A percentile compares a stretch with the other conserved stretches of the same genome.
These are phyloP conservation scores for Hyphopichia burtonii DNA, from an alignment of 1,139 yeast species.

Conservation along the genomic window DNA sequence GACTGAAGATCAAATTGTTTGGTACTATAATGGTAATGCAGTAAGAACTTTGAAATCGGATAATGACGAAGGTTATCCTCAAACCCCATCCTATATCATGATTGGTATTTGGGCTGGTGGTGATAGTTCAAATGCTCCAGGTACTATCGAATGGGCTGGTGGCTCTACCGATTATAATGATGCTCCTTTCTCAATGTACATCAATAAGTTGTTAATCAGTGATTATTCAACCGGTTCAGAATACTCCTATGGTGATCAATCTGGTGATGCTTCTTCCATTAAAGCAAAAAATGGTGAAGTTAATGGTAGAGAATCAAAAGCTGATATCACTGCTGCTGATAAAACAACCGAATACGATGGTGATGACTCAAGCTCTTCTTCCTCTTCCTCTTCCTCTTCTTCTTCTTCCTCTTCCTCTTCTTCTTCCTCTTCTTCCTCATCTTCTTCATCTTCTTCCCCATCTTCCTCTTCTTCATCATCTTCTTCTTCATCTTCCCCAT, in stretches of 20 bases:
- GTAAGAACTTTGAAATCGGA: constrained; percentile 39
- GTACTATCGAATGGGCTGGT: constrained; percentile 50
- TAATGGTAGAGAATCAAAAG: constrained; percentile 53
- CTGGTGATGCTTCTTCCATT: constrained; percentile 68
- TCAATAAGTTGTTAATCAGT: constrained; percentile 25
- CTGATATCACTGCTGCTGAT: constrained; percentile 18
- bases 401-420: constrained; percentile 4
- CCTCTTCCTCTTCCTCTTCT: constrained; percentile 4
- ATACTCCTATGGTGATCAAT: constrained; percentile 47
- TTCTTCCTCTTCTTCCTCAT: neutral
- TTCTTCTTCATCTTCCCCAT: constrained; percentile 3
- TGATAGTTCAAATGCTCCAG: constrained; percentile 45
- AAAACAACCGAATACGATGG: neutral
- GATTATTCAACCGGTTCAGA: constrained; percentile 37
- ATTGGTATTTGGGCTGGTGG: constrained; percentile 50
- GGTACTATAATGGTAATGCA: constrained; percentile 44
- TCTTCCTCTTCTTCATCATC: neutral
- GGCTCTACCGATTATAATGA: constrained; percentile 39
- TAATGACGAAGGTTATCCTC: constrained; percentile 48
- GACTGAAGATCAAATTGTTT: constrained; percentile 32
- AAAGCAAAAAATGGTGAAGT: constrained; percentile 60
- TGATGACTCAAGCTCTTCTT: constrained; percentile 5
- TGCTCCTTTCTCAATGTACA: constrained; percentile 34
- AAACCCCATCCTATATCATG: constrained; percentile 47
- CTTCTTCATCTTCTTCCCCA: constrained; percentile 1